These are phyloP conservation scores for Russula ochroleuca DNA, from an alignment of 768 basidiomycete species.

Conservation along the genomic window DNA sequence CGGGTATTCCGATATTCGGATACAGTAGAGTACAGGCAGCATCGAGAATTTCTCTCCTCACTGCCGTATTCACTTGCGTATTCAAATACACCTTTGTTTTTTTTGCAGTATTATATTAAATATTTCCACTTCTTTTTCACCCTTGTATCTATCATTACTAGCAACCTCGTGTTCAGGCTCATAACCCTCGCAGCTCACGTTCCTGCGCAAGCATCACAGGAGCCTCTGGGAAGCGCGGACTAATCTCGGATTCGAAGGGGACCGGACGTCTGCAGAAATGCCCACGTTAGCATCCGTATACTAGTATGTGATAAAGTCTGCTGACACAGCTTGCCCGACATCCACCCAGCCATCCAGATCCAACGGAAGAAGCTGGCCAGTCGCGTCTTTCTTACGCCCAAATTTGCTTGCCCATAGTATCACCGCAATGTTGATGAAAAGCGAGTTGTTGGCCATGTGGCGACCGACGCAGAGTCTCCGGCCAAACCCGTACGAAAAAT, in stretches of 20 bases:
- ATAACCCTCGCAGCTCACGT: neutral
- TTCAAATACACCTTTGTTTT: too few relatives aligned
- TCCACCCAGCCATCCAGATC: slow-evolving; percentile 5
- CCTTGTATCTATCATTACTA: too few relatives aligned
- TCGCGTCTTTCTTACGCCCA: neutral
- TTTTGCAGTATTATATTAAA: too few relatives aligned
- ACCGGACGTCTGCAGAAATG: neutral
- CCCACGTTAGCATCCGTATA: neutral
- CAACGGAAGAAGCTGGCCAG: neutral
- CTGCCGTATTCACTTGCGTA: too few relatives aligned
- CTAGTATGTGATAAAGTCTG: neutral
- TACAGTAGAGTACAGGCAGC: too few relatives aligned
- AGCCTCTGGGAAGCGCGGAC: neutral
- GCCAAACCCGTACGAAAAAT: neutral
- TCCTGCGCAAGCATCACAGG: neutral
- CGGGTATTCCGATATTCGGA: too few relatives aligned
- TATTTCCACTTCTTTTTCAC: too few relatives aligned
- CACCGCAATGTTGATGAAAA: neutral
- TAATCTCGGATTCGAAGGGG: neutral
- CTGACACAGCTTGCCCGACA: slow-evolving; percentile 2
- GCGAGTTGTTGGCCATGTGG: neutral
- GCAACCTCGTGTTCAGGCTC: neutral
- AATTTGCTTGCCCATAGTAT: neutral
- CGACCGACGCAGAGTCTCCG: neutral
- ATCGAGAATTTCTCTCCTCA: too few relatives aligned